These are phyloP conservation scores for Grosmannia serpens DNA, from an alignment of 2,329 filamentous ascomycete genomes.

Conservation along the genomic window DNA sequence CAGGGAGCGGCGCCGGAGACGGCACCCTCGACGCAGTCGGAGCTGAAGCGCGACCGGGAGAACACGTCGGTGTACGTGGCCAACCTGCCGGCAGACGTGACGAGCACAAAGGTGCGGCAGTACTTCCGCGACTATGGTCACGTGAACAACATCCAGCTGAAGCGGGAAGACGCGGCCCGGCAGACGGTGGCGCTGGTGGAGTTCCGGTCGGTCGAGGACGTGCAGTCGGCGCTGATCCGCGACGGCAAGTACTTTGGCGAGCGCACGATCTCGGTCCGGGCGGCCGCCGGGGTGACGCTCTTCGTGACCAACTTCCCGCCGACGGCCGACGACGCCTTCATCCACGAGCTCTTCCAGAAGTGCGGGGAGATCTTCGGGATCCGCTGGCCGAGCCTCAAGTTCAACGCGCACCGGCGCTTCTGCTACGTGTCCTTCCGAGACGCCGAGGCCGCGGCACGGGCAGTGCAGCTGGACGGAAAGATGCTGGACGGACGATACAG, in stretches of 20 bases:
- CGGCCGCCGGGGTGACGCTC: conserved; percentile 68
- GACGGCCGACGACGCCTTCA: conserved; percentile 57
- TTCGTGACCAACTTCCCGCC: conserved; percentile 88
- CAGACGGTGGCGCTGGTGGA: conserved; percentile 69
- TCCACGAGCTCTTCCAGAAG: conserved; percentile 56
- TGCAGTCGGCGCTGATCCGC: conserved; percentile 66
- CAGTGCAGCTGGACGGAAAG: conserved; percentile 61
- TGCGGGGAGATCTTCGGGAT: conserved; percentile 78
- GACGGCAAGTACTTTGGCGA: conserved; percentile 71
- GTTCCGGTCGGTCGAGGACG: conserved; percentile 71
- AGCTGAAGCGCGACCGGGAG: conserved; percentile 72
- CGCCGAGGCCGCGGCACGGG: conserved; percentile 54
- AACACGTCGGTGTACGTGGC: conserved; percentile 75
- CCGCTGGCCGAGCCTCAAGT: conserved; percentile 84
- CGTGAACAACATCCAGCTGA: conserved; percentile 64
- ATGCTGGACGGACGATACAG: conserved; percentile 56
- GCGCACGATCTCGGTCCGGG: conserved; percentile 58
- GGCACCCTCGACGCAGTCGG: too few species aligned
- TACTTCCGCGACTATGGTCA: conserved; percentile 88
- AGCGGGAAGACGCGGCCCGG: conserved; percentile 47
- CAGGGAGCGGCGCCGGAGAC: too few species aligned
- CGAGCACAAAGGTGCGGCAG: conserved; percentile 64
- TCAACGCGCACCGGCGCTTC: conserved; percentile 79
- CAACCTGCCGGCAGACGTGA: conserved; percentile 59
- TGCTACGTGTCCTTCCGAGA: conserved; percentile 88